Conservation (phyloP, 2,329 filamentous ascomycete species). For the Neodidymelliopsis sp. region DNA sequence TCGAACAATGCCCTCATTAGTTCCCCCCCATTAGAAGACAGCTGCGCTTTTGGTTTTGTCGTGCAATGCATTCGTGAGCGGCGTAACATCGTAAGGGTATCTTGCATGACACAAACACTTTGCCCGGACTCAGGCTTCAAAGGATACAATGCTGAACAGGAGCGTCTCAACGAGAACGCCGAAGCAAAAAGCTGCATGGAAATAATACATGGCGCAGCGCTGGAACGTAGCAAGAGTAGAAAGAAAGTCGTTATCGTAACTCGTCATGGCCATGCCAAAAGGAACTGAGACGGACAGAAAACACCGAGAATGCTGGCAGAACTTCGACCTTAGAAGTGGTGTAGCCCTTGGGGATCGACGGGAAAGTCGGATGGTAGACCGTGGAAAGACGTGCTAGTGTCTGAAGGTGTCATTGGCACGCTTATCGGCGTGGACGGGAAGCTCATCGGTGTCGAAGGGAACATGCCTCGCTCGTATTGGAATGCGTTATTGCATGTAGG, state of each 20-base stretch:
- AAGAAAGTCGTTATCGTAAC: neutral
- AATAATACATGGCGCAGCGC: constrained; percentile 13
- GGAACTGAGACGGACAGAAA: neutral
- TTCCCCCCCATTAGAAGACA: constrained; percentile 24
- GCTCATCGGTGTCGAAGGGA: constrained; percentile 8
- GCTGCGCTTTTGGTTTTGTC: constrained; percentile 21
- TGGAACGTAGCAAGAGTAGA: constrained; percentile 11
- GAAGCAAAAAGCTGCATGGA: constrained; percentile 21
- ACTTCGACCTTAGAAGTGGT: neutral
- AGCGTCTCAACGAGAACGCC: constrained; percentile 19
- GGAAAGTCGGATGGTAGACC: constrained; percentile 17
- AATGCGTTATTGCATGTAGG: neutral
- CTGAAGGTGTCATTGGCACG: constrained; percentile 10
- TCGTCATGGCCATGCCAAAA: constrained; percentile 5
- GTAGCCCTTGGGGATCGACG: constrained; percentile 1
- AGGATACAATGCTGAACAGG: constrained; percentile 13
- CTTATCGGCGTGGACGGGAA: constrained; percentile 6
- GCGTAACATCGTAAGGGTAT: constrained; percentile 40
- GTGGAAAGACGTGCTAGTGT: constrained; percentile 14
- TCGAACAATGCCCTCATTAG: constrained; percentile 9
- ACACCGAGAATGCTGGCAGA: constrained; percentile 18
- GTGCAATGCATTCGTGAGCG: constrained; percentile 35
- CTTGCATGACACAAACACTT: constrained; percentile 20
- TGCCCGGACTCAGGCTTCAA: constrained; percentile 12
- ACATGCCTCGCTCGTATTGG: constrained; percentile 3